These are phyloP conservation scores for Fusarium sp. DNA, from an alignment of 2,329 filamentous ascomycete genomes.

Conservation along the genomic window DNA sequence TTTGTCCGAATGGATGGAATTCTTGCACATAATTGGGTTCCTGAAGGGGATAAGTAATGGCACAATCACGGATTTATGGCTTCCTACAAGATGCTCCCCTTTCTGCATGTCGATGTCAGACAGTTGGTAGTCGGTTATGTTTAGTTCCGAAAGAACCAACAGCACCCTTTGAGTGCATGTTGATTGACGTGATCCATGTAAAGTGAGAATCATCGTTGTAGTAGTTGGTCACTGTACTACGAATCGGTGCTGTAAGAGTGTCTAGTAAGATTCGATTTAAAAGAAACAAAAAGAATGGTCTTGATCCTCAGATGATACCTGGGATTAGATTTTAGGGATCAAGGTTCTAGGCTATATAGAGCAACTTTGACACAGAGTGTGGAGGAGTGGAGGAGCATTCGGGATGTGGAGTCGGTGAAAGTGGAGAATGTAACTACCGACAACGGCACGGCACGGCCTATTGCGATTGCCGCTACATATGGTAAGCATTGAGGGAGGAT, in stretches of 20 bases:
- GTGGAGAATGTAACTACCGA: too few species aligned
- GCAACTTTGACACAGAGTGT: too few species aligned
- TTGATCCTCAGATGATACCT: rapidly evolving
- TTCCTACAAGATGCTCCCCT: neutral
- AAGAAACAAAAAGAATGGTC: too few species aligned
- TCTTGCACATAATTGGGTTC: neutral
- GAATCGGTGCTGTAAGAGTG: neutral
- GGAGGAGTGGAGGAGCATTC: neutral
- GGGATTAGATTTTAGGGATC: rapidly evolving
- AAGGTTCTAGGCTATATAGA: neutral
- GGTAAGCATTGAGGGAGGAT: rapidly evolving
- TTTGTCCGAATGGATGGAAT: neutral
- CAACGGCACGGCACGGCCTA: neutral
- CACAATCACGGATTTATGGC: too few species aligned
- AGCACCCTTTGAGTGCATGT: neutral
- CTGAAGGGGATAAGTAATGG: neutral
- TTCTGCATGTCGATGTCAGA: neutral
- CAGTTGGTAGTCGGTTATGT: neutral
- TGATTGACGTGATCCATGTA: neutral
- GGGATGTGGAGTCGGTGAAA: neutral
- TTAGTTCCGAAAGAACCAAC: neutral
- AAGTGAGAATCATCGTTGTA: neutral
- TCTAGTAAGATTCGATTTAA: neutral
- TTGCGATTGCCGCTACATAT: neutral
- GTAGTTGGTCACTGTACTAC: neutral